phyloP scores from a whole-genome alignment of 306 rosid genomes.

The Nissolia schottii region DNA sequence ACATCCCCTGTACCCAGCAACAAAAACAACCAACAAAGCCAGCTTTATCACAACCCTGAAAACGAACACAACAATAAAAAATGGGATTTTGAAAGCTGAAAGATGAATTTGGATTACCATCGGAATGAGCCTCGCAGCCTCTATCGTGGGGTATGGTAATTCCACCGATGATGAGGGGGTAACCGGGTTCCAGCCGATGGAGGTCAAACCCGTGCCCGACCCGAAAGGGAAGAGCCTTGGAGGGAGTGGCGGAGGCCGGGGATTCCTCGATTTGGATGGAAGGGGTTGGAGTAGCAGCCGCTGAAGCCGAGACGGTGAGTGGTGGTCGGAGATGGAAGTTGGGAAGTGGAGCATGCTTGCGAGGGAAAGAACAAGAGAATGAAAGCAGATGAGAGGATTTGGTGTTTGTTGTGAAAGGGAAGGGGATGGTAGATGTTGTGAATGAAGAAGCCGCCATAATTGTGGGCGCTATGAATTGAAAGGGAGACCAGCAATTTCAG shows the following conservation, averaged over 20 bases:
- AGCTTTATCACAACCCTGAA: background rate
- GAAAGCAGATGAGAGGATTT: constrained; percentile 9
- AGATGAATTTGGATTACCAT: constrained; percentile 43
- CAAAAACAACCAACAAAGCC: background rate
- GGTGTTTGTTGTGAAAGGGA: background rate
- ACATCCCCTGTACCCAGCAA: constrained; percentile 67
- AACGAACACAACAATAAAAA: background rate
- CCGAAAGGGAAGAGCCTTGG: constrained; percentile 73
- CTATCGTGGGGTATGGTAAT: constrained; percentile 80
- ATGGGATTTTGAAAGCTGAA: background rate
- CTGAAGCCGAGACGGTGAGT: constrained; percentile 11
- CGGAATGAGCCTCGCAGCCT: constrained; percentile 99
- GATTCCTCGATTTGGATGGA: constrained; percentile 33
- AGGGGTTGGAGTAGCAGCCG: constrained; percentile 37
- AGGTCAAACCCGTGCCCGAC: constrained; percentile 97
- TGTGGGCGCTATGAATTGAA: background rate
- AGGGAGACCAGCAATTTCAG: background rate
- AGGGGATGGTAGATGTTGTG: constrained; percentile 28
- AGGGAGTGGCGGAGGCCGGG: constrained; percentile 35
- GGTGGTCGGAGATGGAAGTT: constrained; percentile 25
- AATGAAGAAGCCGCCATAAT: constrained; percentile 44
- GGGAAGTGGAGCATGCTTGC: background rate
- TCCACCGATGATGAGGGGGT: constrained; percentile 93
- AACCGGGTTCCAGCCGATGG: constrained; percentile 86
- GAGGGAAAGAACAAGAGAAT: constrained; percentile 30